Percentiles rank a stretch among this genome's conserved stretches.
Conservation (phyloP, 176 grass and related monocot genomes). For the Paspalum vaginatum region DNA sequence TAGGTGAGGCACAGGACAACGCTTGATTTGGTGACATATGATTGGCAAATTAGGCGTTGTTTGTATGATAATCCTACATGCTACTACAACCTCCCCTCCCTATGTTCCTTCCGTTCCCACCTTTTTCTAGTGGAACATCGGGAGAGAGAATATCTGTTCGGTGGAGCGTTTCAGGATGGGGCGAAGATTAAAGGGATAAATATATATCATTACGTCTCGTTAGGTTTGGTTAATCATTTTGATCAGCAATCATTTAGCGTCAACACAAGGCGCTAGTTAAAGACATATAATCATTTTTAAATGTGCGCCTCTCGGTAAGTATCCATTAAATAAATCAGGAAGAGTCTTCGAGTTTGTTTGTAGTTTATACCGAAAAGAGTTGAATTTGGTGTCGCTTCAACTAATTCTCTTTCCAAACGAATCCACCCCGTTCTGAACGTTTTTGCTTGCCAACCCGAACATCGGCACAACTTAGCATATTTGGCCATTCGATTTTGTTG, state of each 20-base stretch:
- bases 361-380: neutral
- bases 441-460: neutral
- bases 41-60: conserved; percentile 12
- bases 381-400: conserved; percentile 4
- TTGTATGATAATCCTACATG: conserved; percentile 26
- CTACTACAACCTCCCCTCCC: conserved; percentile 5
- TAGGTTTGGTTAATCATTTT: conserved; percentile 39
- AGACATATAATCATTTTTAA: conserved; percentile 28
- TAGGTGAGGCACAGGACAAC: conserved; percentile 18
- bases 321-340: neutral
- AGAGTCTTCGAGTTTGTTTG: neutral
- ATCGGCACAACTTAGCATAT: neutral
- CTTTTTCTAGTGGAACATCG: conserved; percentile 33
- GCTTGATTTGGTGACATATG: conserved; percentile 31
- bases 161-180: conserved; percentile 18
- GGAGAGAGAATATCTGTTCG: conserved; percentile 41
- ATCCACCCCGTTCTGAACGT: neutral
- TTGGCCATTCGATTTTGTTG: too few relatives aligned
- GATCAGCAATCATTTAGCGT: conserved; percentile 39
- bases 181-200: neutral
- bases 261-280: conserved; percentile 32
- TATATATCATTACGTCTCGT: neutral
- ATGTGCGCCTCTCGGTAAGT: conserved; percentile 13
- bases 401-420: neutral
- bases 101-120: conserved; percentile 18